These are phyloP conservation scores for Metschnikowia anglica DNA, from an alignment of 805 yeast genomes.

Conservation along the genomic window DNA sequence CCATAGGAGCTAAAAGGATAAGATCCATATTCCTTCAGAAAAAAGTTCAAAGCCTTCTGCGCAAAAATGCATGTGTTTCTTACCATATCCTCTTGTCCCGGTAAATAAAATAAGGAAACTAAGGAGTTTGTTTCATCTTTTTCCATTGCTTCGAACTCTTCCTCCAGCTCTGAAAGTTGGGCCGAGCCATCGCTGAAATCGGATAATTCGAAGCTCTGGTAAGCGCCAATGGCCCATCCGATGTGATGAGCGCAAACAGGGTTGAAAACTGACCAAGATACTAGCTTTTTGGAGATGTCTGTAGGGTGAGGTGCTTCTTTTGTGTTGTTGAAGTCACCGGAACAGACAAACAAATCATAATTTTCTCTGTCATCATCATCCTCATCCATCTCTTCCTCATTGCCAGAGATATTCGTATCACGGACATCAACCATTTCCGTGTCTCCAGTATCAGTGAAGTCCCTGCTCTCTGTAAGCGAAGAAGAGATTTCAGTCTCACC, in stretches of 20 bases:
- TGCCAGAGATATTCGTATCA: constrained; percentile 5
- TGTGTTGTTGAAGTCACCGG: constrained; percentile 66
- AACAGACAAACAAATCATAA: constrained; percentile 59
- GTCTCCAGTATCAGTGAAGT: not conserved
- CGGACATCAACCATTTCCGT: constrained; percentile 1
- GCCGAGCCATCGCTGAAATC: constrained; percentile 38
- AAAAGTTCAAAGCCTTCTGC: constrained; percentile 77
- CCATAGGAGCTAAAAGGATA: constrained; percentile 86
- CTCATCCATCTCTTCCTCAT: constrained; percentile 22
- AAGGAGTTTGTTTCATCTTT: constrained; percentile 32
- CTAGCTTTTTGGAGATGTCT: constrained; percentile 72
- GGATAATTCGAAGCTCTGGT: constrained; percentile 59
- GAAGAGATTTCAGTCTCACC: not conserved
- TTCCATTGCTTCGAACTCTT: constrained; percentile 27
- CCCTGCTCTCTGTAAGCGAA: not conserved
- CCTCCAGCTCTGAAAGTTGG: constrained; percentile 29
- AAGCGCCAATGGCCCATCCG: constrained; percentile 94
- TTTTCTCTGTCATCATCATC: constrained; percentile 48
- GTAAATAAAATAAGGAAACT: constrained; percentile 60
- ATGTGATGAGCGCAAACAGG: constrained; percentile 93
- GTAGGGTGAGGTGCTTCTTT: constrained; percentile 74
- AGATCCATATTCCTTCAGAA: constrained; percentile 85
- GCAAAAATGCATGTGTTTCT: constrained; percentile 74
- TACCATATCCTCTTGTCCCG: constrained; percentile 56
- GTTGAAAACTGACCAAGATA: constrained; percentile 67